Percentiles rank a stretch among this genome's conserved stretches.
Evolutionary conservation across 2,329 filamentous ascomycete species (phyloP).

Genomic region (Exophiala calicioides): DNA sequence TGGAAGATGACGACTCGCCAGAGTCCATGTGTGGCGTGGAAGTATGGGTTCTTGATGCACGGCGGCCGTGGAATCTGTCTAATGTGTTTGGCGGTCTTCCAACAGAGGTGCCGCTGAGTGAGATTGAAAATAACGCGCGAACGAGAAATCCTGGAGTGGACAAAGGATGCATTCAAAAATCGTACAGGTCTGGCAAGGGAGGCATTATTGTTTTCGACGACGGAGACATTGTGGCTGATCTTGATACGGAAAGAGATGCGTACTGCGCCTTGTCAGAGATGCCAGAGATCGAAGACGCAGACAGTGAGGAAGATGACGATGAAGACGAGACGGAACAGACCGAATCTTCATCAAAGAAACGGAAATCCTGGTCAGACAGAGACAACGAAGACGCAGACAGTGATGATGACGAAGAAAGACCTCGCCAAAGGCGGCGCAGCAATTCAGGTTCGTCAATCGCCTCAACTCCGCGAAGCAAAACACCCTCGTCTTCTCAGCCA

Average conservation of each 20-base stretch:
- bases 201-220: slow-evolving; percentile 95
- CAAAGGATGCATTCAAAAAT: slow-evolving; percentile 68
- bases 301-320: slow-evolving; percentile 60
- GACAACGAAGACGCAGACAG: slow-evolving; percentile 62
- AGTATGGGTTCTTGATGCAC: slow-evolving; percentile 86
- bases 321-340: slow-evolving; percentile 60
- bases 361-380: slow-evolving; percentile 75
- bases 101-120: slow-evolving; percentile 47
- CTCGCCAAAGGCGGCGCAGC: slow-evolving; percentile 77
- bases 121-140: slow-evolving; percentile 41
- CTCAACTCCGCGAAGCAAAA: slow-evolving; percentile 45
- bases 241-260: slow-evolving; percentile 72
- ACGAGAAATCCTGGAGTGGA: slow-evolving; percentile 66
- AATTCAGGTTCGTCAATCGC: slow-evolving; percentile 63
- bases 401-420: slow-evolving; percentile 73
- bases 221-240: slow-evolving; percentile 85
- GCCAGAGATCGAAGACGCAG: slow-evolving; percentile 80
- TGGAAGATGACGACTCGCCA: slow-evolving; percentile 62
- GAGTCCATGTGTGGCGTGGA: slow-evolving; percentile 35
- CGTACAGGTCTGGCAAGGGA: slow-evolving; percentile 76
- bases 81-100: slow-evolving; percentile 79
- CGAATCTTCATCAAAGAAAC: slow-evolving; percentile 60
- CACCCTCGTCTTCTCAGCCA: slow-evolving; percentile 46
- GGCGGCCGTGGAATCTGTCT: slow-evolving; percentile 89
- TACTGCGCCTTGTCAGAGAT: slow-evolving; percentile 86